Conservation (phyloP, 192 early-diverging fungal genomes). For the Backusella mclennaniae region DNA sequence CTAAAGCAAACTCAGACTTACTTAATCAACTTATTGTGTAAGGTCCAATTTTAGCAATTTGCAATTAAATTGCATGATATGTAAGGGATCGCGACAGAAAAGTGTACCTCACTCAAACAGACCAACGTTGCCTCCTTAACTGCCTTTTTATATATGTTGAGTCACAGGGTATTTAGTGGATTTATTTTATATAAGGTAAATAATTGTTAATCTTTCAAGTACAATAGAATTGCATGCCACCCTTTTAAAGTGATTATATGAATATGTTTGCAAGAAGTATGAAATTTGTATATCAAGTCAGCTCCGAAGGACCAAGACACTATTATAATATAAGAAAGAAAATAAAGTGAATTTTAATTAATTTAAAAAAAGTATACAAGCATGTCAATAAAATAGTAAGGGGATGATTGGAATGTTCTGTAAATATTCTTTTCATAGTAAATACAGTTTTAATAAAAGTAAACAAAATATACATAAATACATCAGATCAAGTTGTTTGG, state of each 20-base stretch:
- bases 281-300: background rate
- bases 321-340: background rate
- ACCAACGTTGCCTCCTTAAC: background rate
- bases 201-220: background rate
- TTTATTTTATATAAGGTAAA: background rate
- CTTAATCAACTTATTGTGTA: background rate
- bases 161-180: background rate
- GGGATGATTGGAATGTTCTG: background rate
- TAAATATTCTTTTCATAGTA: background rate
- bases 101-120: background rate
- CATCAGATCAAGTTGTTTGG: background rate
- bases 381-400: background rate
- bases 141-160: background rate
- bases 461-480: background rate
- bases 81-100: background rate
- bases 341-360: background rate
- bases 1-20: background rate
- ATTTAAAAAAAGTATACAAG: background rate
- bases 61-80: background rate
- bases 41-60: background rate
- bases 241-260: background rate
- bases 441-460: background rate
- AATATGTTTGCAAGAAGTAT: background rate
- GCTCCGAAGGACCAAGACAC: background rate
- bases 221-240: background rate